phyloP scores from a whole-genome alignment of 169 alveolate species.

The Plasmodium gaboni region DNA sequence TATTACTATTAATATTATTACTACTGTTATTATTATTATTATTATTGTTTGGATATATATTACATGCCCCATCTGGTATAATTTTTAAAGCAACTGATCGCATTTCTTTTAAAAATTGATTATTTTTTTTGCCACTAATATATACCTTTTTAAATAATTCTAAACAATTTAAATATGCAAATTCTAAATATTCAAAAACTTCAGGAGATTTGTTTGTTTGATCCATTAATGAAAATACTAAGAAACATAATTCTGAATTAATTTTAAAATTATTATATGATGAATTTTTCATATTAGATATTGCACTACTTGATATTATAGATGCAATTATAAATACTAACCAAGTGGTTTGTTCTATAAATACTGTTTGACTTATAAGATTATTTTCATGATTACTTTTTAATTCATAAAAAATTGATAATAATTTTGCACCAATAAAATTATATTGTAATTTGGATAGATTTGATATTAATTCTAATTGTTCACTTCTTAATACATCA shows the following conservation, averaged over 20 bases:
- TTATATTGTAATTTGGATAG: conserved; percentile 79
- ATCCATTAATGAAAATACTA: conserved; percentile 74
- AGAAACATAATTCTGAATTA: conserved; percentile 61
- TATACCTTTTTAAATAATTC: conserved; percentile 94
- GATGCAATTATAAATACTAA: conserved; percentile 85
- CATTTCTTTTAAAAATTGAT: conserved; percentile 81
- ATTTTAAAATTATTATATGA: conserved; percentile 50
- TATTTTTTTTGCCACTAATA: conserved; percentile 93
- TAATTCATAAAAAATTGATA: conserved; percentile 71
- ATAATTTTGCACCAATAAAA: conserved; percentile 72
- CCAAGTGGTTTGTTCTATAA: conserved; percentile 86
- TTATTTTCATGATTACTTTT: conserved; percentile 71
- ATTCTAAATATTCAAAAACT: conserved; percentile 88
- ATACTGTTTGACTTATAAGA: conserved; percentile 65
- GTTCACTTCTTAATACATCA: conserved; percentile 82
- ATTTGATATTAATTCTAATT: conserved; percentile 82
- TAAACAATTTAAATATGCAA: conserved; percentile 91
- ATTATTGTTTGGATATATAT: not conserved
- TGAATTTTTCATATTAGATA: conserved; percentile 62
- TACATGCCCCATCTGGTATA: not conserved
- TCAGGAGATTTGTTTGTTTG: conserved; percentile 75
- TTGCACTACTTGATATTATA: conserved; percentile 83
- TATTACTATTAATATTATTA: not conserved
- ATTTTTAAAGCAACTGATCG: conserved; percentile 45
- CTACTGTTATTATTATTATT: not conserved